These are phyloP conservation scores for Russula earlei DNA, from an alignment of 768 basidiomycete genomes.

Conservation along the genomic window DNA sequence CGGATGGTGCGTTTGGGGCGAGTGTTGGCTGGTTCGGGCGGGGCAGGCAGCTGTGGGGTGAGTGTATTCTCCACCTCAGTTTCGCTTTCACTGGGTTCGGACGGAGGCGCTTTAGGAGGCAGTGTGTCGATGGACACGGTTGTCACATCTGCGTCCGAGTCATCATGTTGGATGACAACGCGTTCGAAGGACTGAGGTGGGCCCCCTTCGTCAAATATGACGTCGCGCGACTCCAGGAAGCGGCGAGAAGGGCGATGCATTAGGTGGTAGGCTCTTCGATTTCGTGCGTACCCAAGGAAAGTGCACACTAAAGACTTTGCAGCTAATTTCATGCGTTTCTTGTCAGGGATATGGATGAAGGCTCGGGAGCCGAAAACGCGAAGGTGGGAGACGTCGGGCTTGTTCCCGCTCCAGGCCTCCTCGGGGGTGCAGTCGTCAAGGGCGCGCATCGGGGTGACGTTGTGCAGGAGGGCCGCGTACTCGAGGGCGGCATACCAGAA, in stretches of 20 bases:
- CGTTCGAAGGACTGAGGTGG: not conserved
- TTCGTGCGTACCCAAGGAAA: conserved; percentile 14
- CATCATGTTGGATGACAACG: too few species aligned
- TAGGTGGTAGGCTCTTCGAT: conserved; percentile 13
- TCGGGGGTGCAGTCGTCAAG: conserved; percentile 17
- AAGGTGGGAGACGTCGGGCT: conserved; percentile 9
- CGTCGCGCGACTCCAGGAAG: conserved; percentile 3
- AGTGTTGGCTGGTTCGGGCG: not conserved
- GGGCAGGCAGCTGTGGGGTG: too few species aligned
- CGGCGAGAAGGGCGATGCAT: not conserved
- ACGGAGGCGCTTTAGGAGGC: too few species aligned
- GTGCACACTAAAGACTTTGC: conserved; percentile 6
- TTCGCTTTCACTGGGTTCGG: too few species aligned
- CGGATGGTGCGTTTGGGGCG: not conserved
- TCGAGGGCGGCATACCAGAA: conserved; percentile 14
- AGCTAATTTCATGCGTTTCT: conserved; percentile 12
- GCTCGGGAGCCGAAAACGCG: conserved; percentile 14
- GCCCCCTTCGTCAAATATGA: conserved; percentile 17
- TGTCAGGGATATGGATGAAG: conserved; percentile 1
- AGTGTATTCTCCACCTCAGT: too few species aligned
- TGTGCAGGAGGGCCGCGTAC: not conserved
- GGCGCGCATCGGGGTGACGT: not conserved
- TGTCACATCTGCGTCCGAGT: too few species aligned
- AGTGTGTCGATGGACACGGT: too few species aligned
- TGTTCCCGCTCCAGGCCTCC: conserved; percentile 14